Percentiles rank a stretch among this genome's conserved stretches.
These are phyloP conservation scores for Colletotrichum sublineola DNA, from an alignment of 2,329 filamentous ascomycete genomes.

Conservation along the genomic window DNA sequence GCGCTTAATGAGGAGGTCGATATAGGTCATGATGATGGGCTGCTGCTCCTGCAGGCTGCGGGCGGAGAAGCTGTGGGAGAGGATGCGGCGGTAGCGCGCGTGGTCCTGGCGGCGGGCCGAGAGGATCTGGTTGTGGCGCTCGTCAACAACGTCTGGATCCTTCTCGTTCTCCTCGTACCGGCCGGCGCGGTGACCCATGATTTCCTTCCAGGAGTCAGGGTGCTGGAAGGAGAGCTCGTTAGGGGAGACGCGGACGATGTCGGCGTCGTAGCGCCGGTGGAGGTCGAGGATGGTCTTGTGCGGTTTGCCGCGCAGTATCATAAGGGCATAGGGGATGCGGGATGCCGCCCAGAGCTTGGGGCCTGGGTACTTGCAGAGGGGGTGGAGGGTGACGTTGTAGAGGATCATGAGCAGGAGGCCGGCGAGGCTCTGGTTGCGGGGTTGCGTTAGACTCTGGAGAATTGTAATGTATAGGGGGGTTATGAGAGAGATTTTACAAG, in stretches of 20 bases:
- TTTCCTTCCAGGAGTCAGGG: constrained; percentile 54
- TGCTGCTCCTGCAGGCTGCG: constrained; percentile 47
- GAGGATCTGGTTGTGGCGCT: constrained; percentile 43
- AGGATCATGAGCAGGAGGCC: constrained; percentile 37
- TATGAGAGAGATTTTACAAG: background rate
- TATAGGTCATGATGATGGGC: constrained; percentile 52
- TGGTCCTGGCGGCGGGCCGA: constrained; percentile 30
- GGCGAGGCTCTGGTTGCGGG: constrained; percentile 11
- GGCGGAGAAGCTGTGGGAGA: constrained; percentile 47
- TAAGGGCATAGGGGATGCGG: constrained; percentile 27
- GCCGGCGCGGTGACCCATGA: constrained; percentile 50
- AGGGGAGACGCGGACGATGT: constrained; percentile 56
- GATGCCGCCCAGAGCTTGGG: constrained; percentile 46
- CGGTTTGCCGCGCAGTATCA: constrained; percentile 44
- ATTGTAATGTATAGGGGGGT: background rate
- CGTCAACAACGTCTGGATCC: constrained; percentile 9
- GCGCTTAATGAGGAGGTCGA: constrained; percentile 54
- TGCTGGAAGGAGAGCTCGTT: constrained; percentile 55
- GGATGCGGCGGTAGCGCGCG: constrained; percentile 36
- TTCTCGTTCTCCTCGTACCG: constrained; percentile 30
- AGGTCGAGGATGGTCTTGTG: constrained; percentile 46
- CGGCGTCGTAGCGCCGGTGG: constrained; percentile 46
- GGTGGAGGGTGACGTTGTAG: constrained; percentile 50
- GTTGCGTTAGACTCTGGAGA: background rate
- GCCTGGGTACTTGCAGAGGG: constrained; percentile 50